Conservation (phyloP, 73 alveolate species). For the Symbiodinium natans region DNA sequence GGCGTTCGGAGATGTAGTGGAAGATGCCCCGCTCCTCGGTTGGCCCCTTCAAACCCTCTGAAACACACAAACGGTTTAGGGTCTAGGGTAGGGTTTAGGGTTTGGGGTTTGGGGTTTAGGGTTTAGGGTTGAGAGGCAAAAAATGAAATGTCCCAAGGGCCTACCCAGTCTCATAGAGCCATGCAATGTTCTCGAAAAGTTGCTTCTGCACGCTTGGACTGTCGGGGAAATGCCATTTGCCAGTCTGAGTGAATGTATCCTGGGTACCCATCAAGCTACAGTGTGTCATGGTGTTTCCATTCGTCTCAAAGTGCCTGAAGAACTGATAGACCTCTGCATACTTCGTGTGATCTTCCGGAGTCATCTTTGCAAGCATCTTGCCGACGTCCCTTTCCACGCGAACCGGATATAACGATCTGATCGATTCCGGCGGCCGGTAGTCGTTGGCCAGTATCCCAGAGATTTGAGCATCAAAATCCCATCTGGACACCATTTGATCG, state of each 20-base stretch:
- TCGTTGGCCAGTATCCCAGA: not conserved
- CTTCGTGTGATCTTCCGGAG: not conserved
- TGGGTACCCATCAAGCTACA: slow-evolving; percentile 67
- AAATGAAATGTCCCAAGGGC: not conserved
- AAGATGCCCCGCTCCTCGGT: not conserved
- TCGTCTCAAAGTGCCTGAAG: slow-evolving; percentile 47
- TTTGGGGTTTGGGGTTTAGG: not conserved
- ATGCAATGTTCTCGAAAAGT: slow-evolving; percentile 44
- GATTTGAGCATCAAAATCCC: slow-evolving; percentile 80
- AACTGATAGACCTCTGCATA: slow-evolving; percentile 40
- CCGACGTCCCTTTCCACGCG: not conserved
- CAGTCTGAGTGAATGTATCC: slow-evolving; percentile 73
- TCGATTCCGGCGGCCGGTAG: not conserved
- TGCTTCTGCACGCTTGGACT: slow-evolving; percentile 32
- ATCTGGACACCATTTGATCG: slow-evolving; percentile 48
- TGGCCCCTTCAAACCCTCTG: not conserved
- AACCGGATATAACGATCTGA: not conserved
- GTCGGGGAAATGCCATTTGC: slow-evolving; percentile 86
- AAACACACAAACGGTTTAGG: not conserved
- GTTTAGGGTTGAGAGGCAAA: too few relatives aligned
- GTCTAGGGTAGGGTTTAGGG: not conserved
- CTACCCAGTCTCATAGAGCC: slow-evolving; percentile 41
- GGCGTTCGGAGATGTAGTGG: slow-evolving; percentile 55
- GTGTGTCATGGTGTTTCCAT: slow-evolving; percentile 86
- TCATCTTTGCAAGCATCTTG: not conserved